A percentile compares a stretch with the other conserved stretches of the same genome.
phyloP scores from a whole-genome alignment of 1,139 yeast species.

The Suhomyces terraborum region DNA sequence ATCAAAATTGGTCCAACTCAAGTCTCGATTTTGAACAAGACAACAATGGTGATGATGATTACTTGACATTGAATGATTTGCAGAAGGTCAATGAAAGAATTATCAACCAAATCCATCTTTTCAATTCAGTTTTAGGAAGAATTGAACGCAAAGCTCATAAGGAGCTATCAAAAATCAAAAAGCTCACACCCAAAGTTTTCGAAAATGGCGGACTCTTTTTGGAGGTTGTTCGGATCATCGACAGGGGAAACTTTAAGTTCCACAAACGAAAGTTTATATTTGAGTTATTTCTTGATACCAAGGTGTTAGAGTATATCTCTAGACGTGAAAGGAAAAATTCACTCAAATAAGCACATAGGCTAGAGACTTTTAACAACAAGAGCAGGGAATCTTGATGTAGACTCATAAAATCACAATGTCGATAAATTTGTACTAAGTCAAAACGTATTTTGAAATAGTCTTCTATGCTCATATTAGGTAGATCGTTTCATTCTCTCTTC shows the following conservation, averaged over 20 bases:
- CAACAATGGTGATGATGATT: conserved; percentile 8
- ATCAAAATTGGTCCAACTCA: conserved; percentile 5
- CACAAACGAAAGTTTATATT: conserved; percentile 58
- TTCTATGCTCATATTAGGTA: too few relatives aligned
- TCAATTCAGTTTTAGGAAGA: conserved; percentile 66
- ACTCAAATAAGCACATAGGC: not conserved
- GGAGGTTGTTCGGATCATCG: conserved; percentile 63
- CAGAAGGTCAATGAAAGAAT: conserved; percentile 34
- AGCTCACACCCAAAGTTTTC: conserved; percentile 56
- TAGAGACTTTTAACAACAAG: not conserved
- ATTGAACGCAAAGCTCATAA: conserved; percentile 68
- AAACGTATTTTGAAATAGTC: too few relatives aligned
- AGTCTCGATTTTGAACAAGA: conserved; percentile 8
- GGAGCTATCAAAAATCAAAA: conserved; percentile 59
- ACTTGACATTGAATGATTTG: conserved; percentile 10
- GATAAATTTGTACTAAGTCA: too few relatives aligned
- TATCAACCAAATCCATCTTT: conserved; percentile 54
- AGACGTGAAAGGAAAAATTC: conserved; percentile 40
- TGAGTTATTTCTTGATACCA: conserved; percentile 60
- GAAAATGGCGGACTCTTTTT: conserved; percentile 58
- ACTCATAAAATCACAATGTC: too few relatives aligned
- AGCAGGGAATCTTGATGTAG: too few relatives aligned
- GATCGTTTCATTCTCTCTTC: conserved; percentile 1
- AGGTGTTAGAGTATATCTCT: conserved; percentile 56
- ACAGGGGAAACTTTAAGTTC: conserved; percentile 61